Conservation (phyloP, 2,329 filamentous ascomycete species). For the Grosmannia penicillata region DNA sequence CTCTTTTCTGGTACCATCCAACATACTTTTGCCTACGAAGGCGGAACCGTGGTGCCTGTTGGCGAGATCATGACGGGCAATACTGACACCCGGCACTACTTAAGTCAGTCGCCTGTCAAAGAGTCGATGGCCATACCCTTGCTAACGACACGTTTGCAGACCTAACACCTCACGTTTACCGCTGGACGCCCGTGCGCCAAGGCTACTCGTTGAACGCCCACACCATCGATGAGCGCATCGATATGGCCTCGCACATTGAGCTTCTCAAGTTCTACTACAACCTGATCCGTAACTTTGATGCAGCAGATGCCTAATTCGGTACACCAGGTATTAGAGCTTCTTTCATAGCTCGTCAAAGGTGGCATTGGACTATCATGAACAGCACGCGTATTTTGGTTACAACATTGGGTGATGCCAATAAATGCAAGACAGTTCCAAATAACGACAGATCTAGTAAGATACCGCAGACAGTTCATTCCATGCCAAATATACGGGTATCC, state of each 20-base stretch:
- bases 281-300: constrained; percentile 26
- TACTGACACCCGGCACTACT: constrained; percentile 32
- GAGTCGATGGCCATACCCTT: too few species aligned
- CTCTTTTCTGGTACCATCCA: constrained; percentile 16
- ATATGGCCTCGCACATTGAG: constrained; percentile 19
- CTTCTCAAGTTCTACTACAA: constrained; percentile 22
- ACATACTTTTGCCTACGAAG: constrained; percentile 12
- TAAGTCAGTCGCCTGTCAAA: background rate
- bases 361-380: too few species aligned
- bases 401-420: too few species aligned
- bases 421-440: too few species aligned
- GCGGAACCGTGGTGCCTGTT: constrained; percentile 28
- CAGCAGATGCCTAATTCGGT: constrained; percentile 8
- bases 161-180: constrained; percentile 30
- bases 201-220: constrained; percentile 19
- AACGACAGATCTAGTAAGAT: too few species aligned
- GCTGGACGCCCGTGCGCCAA: constrained; percentile 27
- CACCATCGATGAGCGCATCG: constrained; percentile 24
- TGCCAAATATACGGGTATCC: too few species aligned
- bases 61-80: constrained; percentile 36
- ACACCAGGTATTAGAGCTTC: too few species aligned
- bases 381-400: too few species aligned
- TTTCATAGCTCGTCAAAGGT: too few species aligned
- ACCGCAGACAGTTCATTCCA: too few species aligned
- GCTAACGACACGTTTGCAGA: constrained; percentile 8